Evolutionary conservation across 345 rosid species (phyloP), one percentile per base, ranked within the genome.

Genomic region (Bruguiera gymnorhiza): DNA sequence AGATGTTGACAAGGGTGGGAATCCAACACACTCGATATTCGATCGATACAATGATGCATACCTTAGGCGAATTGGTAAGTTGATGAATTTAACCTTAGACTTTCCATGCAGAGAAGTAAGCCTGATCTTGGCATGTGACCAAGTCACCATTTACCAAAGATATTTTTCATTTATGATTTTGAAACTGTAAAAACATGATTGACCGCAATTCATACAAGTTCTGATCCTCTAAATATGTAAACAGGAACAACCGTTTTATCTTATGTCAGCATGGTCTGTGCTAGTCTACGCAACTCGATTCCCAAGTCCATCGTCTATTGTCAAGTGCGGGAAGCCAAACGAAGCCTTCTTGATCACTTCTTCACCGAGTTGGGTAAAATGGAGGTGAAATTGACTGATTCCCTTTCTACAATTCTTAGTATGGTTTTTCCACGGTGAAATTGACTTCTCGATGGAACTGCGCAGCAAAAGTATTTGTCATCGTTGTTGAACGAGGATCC

Each of bases 251-350:
- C 92, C 0, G 97, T 95, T 67, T 62, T 95, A 82, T 88, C 98
- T 0, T 95, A 95, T 29, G 97, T 95, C 73, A 92, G 86, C 66
- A 90, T 90, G 99, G 98, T 95, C 26, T 92, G 97, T 74, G 89
- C 87, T 26, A 84, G 84, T 70, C 85, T 95, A 53, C 97, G 97
- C 24, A 85, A 92, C 79, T 90, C 97, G 68, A 92, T 95, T 39
- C 99, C 99, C 2, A 95, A 95, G 81, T 95, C 99, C 60, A 70
- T 95, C 1, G 99, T 92, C 63, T 86, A 95, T 71, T 90, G 98
- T 71, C 98, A 95, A 92, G 98, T 92, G 53, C 93, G 99, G n/a
- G 99, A 92, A 78, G 99, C 99, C 43, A 95, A 92, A 66, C 79
- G 97, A 65, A 82, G 96, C 85, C 86, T 95, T 63, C 97, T 95